phyloP scores from a whole-genome alignment of 495 filamentous ascomycete species.

The Trichoderma virens region DNA sequence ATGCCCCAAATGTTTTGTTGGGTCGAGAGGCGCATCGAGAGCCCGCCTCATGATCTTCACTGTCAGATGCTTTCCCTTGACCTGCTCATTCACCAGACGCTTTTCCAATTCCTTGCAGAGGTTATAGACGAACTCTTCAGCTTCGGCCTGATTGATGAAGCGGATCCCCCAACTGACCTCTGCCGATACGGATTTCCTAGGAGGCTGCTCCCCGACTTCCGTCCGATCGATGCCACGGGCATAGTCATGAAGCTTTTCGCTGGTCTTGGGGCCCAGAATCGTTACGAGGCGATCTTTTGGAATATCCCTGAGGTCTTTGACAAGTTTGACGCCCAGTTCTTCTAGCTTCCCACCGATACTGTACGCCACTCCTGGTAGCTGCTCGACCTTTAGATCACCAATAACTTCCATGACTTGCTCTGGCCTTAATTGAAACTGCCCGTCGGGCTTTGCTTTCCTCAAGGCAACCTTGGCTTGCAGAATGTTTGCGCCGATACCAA shows the following conservation, averaged over 20 bases:
- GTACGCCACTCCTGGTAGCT: constrained; percentile 81
- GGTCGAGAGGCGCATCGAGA: constrained; percentile 79
- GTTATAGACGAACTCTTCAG: constrained; percentile 79
- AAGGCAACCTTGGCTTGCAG: constrained; percentile 84
- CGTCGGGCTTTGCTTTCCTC: constrained; percentile 88
- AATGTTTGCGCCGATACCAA: constrained; percentile 92
- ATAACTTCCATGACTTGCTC: constrained; percentile 72
- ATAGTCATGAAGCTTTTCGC: constrained; percentile 85
- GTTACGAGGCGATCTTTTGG: constrained; percentile 66
- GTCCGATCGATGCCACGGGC: constrained; percentile 78
- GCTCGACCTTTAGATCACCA: constrained; percentile 63
- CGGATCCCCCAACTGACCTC: constrained; percentile 98
- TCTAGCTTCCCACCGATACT: constrained; percentile 78
- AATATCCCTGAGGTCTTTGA: constrained; percentile 70
- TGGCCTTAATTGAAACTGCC: constrained; percentile 78
- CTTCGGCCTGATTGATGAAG: constrained; percentile 81
- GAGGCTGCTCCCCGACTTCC: constrained; percentile 74
- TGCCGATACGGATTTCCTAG: constrained; percentile 85
- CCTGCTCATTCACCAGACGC: constrained; percentile 68
- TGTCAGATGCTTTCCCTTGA: constrained; percentile 80
- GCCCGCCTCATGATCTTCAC: constrained; percentile 90
- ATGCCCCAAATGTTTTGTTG: constrained; percentile 90
- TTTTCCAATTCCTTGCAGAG: constrained; percentile 76
- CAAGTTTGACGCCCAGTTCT: constrained; percentile 73
- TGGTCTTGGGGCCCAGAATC: constrained; percentile 81